Evolutionary conservation across 352 stramenopile species (phyloP), one percentile per base, ranked within the genome.

Genomic region (Phytopythium helicoides): DNA sequence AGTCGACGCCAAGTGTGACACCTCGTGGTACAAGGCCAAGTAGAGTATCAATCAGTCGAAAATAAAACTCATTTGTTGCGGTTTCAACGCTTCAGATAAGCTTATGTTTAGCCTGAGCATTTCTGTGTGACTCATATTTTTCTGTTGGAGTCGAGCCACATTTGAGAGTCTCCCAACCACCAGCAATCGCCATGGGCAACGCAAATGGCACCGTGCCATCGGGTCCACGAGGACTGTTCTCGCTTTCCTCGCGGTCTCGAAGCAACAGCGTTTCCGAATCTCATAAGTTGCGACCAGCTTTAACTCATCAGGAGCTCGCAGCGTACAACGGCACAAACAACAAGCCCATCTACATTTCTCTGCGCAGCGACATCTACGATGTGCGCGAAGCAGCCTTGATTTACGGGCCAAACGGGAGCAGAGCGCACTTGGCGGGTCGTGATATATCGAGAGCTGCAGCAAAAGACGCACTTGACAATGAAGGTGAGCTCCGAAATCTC

Each of bases 11-110:
- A 97, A 98, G 16, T 94, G 95, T 9, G 88, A 97, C 25, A 92
- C 98, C 39, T 99, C 93, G 54, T 99, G 97, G 97, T 99, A 99
- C 76, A 97, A 99, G 69, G 97, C 96, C 16, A 99, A 99, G 76
- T 99, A 82, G 41, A 36, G 40, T 14, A 22, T 40, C 14, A 5
- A n/a, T 44, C n/a, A n/a, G n/a, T n/a, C n/a, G n/a, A n/a, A n/a
- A n/a, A n/a, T n/a, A 33, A 10, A 33, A 33, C 28, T 10, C 5
- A 33, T 5, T 33, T 9, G 28, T 33, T 9, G 28, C 28, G 9
- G 28, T 33, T 33, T 33, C 28, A 33, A 9, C 28, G 28, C 28
- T 5, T 9, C 9, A 9, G 28, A 33, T 33, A 10, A 33, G 28
- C 28, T 10, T 33, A 33, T 33, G 28, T 33, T 33, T 33, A 33